Conservation (phyloP, 768 basidiomycete genomes). For the Fomitopsis pulvina region DNA sequence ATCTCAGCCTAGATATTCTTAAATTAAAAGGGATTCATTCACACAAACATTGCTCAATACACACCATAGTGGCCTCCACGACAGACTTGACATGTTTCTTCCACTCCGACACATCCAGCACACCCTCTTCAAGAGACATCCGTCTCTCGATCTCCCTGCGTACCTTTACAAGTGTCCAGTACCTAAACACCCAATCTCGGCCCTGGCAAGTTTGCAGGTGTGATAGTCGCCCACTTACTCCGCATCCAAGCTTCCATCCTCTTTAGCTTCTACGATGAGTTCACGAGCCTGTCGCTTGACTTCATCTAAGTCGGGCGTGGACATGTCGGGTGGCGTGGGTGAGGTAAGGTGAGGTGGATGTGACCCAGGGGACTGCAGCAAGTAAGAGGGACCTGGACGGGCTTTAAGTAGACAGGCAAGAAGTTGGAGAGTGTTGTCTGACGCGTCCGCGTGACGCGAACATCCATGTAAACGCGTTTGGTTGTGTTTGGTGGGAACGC, state of each 20-base stretch:
- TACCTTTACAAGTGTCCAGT: conserved; percentile 43
- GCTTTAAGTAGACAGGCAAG: no score
- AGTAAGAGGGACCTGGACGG: no score
- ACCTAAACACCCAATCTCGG: conserved; percentile 20
- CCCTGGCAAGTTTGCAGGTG: not conserved
- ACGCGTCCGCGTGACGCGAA: conserved; percentile 1
- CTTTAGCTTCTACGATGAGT: conserved; percentile 21
- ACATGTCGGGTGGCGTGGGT: not conserved
- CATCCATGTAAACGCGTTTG: conserved; percentile 1
- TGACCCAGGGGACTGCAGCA: not conserved
- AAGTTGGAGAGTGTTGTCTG: not conserved
- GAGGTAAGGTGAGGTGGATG: not conserved
- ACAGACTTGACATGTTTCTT: conserved; percentile 41
- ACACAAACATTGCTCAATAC: conserved; percentile 6
- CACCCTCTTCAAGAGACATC: conserved; percentile 37
- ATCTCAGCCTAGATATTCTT: not conserved
- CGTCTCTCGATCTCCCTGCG: conserved; percentile 43
- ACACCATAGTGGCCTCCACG: conserved; percentile 32
- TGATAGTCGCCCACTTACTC: not conserved
- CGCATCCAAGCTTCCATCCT: conserved; percentile 26
- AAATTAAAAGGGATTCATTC: not conserved
- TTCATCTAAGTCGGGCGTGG: conserved; percentile 19
- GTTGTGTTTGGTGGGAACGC: not conserved
- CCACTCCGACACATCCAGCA: conserved; percentile 37
- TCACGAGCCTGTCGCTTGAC: conserved; percentile 28